Percentiles rank a stretch among this genome's conserved stretches.
Conservation (phyloP, 805 yeast species). For the Candida nanaspora region DNA sequence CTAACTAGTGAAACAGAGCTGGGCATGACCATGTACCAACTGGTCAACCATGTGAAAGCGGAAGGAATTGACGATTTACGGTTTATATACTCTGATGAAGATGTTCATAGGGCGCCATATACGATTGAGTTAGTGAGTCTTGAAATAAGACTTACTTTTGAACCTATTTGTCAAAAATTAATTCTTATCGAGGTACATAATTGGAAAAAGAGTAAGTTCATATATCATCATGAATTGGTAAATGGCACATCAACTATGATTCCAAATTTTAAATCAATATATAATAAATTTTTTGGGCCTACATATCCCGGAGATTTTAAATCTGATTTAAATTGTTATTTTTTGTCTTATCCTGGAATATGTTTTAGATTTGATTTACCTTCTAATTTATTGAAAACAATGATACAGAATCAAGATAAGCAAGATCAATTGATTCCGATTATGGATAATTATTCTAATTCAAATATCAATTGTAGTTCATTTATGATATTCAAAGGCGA, state of each 20-base stretch:
- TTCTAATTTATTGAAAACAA: constrained; percentile 6
- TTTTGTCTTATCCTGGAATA: constrained; percentile 50
- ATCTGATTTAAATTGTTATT: constrained; percentile 24
- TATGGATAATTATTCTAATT: constrained; percentile 16
- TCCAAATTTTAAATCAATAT: constrained; percentile 32
- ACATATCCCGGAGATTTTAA: constrained; percentile 47
- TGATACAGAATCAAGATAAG: not conserved
- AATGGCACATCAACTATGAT: not conserved
- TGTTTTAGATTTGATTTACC: constrained; percentile 38
- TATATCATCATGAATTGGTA: not conserved
- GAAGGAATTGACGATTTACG: constrained; percentile 11
- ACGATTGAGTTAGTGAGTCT: constrained; percentile 15
- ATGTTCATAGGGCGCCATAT: constrained; percentile 6
- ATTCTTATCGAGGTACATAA: constrained; percentile 19
- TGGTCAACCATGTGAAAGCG: constrained; percentile 9
- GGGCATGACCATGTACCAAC: constrained; percentile 19
- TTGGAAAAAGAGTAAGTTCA: not conserved
- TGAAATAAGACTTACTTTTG: constrained; percentile 20
- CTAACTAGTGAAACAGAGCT: constrained; percentile 7
- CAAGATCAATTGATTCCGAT: constrained; percentile 15
- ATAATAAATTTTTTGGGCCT: constrained; percentile 55
- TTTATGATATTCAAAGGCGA: constrained; percentile 34
- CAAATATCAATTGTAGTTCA: constrained; percentile 30
- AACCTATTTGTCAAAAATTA: constrained; percentile 17
- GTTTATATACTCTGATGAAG: constrained; percentile 14